Percentiles rank a stretch among this genome's conserved stretches.
These are phyloP conservation scores for Leccinum subrobustum DNA, from an alignment of 1,284 basidiomycete species.

Conservation along the genomic window DNA sequence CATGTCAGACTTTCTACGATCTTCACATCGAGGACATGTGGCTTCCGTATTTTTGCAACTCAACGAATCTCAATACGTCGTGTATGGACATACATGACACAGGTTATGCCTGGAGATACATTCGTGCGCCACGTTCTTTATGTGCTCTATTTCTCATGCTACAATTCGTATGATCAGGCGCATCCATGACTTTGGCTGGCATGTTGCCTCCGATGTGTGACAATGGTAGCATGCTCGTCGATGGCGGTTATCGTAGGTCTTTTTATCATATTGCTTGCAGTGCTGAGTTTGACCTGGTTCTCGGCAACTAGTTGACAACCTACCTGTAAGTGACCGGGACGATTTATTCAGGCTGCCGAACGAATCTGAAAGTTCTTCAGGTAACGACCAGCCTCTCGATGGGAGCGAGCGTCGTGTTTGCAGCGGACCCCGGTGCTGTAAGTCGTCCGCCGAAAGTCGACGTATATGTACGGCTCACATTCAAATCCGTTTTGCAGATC, in stretches of 20 bases:
- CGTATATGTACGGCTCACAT: background rate
- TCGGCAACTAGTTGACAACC: constrained; percentile 73
- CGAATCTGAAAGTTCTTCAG: constrained; percentile 35
- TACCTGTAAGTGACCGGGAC: constrained; percentile 58
- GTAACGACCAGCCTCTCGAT: constrained; percentile 91
- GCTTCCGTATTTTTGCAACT: constrained; percentile 98
- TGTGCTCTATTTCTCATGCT: background rate
- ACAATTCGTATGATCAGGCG: constrained; percentile 49
- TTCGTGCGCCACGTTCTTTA: constrained; percentile 51
- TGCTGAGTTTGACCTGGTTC: constrained; percentile 6
- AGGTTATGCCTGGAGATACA: constrained; percentile 91
- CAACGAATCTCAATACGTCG: constrained; percentile 97
- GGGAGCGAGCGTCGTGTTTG: constrained; percentile 93
- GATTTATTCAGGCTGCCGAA: background rate
- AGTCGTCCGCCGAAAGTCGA: constrained; percentile 29
- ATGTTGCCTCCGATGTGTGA: constrained; percentile 61
- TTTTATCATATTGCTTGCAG: background rate
- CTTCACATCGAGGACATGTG: constrained; percentile 99
- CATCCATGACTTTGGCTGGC: constrained; percentile 97
- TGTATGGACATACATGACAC: constrained; percentile 97
- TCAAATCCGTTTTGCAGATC: constrained; percentile 42
- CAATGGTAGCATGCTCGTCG: constrained; percentile 91
- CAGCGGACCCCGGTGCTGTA: constrained; percentile 92
- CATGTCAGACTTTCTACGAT: constrained; percentile 80
- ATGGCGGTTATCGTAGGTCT: constrained; percentile 85